These are phyloP conservation scores for Rhizopogon vinicolor DNA, from an alignment of 768 basidiomycete genomes.

Conservation along the genomic window DNA sequence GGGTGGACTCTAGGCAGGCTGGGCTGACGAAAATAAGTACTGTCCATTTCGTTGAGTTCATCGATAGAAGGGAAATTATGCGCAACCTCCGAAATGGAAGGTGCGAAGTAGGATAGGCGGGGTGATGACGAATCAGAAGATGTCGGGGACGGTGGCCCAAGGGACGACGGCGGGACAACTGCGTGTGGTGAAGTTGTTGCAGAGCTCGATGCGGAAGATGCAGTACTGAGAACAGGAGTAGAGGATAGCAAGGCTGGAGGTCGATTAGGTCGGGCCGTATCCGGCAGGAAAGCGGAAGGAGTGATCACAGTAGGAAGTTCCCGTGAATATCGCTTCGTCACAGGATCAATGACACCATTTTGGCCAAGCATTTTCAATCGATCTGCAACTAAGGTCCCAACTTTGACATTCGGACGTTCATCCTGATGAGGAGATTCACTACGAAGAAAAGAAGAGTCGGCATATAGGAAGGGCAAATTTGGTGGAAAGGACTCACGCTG, in stretches of 20 bases:
- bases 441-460: not conserved
- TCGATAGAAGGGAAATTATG: slow-evolving; percentile 75
- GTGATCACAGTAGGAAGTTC: slow-evolving; percentile 38
- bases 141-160: slow-evolving; percentile 74
- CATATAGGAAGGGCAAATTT: slow-evolving; percentile 7
- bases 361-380: slow-evolving; percentile 71
- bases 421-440: slow-evolving; percentile 10
- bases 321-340: slow-evolving; percentile 55
- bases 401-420: slow-evolving; percentile 33
- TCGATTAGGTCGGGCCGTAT: slow-evolving; percentile 31
- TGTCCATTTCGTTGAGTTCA: slow-evolving; percentile 58
- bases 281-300: slow-evolving; percentile 23
- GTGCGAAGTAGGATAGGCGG: slow-evolving; percentile 24
- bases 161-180: slow-evolving; percentile 62
- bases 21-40: slow-evolving; percentile 37
- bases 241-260: slow-evolving; percentile 30
- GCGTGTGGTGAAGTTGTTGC: slow-evolving; percentile 50
- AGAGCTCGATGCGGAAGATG: slow-evolving; percentile 25
- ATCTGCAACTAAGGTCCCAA: slow-evolving; percentile 76
- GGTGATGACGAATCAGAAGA: slow-evolving; percentile 68
- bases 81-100: slow-evolving; percentile 52
- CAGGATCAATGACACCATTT: slow-evolving; percentile 60
- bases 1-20: slow-evolving; percentile 33
- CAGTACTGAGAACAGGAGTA: slow-evolving; percentile 5
- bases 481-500: slow-evolving; percentile 20